Conservation (phyloP, 495 filamentous ascomycete species). For the Cudoniella acicularis region DNA sequence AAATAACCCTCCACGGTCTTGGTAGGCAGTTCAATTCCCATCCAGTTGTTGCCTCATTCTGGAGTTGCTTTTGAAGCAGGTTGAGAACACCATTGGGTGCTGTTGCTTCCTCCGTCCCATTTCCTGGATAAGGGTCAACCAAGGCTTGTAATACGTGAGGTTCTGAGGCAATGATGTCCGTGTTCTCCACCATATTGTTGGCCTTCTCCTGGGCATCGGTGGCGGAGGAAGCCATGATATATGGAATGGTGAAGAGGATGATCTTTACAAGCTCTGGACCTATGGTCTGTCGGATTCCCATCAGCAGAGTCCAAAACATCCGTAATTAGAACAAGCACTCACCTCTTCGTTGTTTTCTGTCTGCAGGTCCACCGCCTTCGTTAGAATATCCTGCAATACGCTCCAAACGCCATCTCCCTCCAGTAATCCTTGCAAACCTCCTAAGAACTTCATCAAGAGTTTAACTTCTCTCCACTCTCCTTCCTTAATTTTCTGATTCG, state of each 20-base stretch:
- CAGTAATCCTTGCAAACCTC: constrained; percentile 71
- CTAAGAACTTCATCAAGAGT: constrained; percentile 81
- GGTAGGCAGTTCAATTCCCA: constrained; percentile 82
- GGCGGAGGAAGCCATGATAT: constrained; percentile 72
- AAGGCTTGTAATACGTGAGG: constrained; percentile 77
- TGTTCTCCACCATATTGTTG: constrained; percentile 77
- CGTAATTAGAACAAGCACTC: constrained; percentile 34
- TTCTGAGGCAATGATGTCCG: constrained; percentile 83
- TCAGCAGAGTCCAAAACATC: constrained; percentile 30
- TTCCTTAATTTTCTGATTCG: constrained; percentile 58
- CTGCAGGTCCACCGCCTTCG: constrained; percentile 80
- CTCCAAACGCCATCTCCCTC: constrained; percentile 85
- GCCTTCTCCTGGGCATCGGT: constrained; percentile 66
- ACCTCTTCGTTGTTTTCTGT: constrained; percentile 88
- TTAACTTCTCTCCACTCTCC: constrained; percentile 91
- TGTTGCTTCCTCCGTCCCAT: constrained; percentile 46
- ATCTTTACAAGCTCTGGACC: constrained; percentile 92
- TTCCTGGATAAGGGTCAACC: constrained; percentile 73
- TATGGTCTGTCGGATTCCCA: constrained; percentile 47
- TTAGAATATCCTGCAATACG: constrained; percentile 79
- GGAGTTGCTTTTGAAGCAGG: constrained; percentile 81
- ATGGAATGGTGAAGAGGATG: constrained; percentile 89
- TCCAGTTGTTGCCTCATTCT: constrained; percentile 59
- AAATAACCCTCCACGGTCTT: constrained; percentile 69
- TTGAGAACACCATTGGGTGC: constrained; percentile 69